Conservation (phyloP, 495 filamentous ascomycete species). For the Penicillium arizonense region DNA sequence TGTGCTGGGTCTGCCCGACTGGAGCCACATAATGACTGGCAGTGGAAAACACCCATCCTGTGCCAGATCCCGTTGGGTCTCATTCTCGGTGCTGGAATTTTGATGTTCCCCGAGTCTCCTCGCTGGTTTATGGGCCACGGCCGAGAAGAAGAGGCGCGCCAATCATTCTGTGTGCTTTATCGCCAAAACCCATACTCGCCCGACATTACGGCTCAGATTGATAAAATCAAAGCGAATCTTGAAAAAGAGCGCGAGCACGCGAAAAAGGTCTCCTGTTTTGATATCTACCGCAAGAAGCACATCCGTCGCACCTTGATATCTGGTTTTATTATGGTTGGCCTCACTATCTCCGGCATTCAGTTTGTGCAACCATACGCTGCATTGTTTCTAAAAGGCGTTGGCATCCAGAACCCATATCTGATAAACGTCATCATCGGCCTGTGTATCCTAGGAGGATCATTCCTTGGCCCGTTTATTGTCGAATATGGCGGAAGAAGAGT, state of each 20-base stretch:
- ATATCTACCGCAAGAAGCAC: conserved; percentile 23
- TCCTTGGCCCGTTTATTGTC: conserved; percentile 20
- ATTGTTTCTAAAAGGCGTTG: conserved; percentile 24
- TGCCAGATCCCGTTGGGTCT: conserved; percentile 29
- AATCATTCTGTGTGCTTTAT: conserved; percentile 22
- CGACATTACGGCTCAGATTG: conserved; percentile 20
- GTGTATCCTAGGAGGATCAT: conserved; percentile 26
- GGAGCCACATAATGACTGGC: conserved; percentile 22
- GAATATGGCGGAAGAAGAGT: conserved; percentile 29
- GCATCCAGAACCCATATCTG: conserved; percentile 26
- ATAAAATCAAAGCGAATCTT: conserved; percentile 23
- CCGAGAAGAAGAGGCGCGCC: conserved; percentile 21
- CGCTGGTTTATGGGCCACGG: conserved; percentile 26
- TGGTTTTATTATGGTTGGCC: conserved; percentile 23
- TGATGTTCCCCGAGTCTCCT: conserved; percentile 33
- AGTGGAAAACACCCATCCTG: conserved; percentile 32
- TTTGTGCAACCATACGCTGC: conserved; percentile 30
- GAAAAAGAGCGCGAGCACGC: conserved; percentile 12
- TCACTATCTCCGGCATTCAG: conserved; percentile 28
- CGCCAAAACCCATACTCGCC: conserved; percentile 18
- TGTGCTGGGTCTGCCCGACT: conserved; percentile 25
- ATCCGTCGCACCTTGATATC: conserved; percentile 22
- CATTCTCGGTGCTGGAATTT: conserved; percentile 23
- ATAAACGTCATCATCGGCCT: conserved; percentile 30
- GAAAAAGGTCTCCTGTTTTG: conserved; percentile 10